These are phyloP conservation scores for Plasmodium inui DNA, from an alignment of 169 alveolate species.

Conservation along the genomic window DNA sequence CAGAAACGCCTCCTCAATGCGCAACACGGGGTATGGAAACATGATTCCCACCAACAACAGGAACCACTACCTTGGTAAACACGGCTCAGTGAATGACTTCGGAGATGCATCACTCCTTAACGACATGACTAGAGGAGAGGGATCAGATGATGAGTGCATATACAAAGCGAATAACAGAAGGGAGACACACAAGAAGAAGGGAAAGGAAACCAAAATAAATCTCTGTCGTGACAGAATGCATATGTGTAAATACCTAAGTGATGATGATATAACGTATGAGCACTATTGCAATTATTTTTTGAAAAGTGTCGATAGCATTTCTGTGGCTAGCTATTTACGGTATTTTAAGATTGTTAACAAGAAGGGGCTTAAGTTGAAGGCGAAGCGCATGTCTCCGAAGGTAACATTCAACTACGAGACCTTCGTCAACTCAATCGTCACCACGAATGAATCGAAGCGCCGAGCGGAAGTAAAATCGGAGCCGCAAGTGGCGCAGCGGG, in stretches of 20 bases:
- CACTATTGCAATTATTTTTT: slow-evolving; percentile 25
- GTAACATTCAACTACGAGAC: slow-evolving; percentile 17
- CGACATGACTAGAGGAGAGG: neutral
- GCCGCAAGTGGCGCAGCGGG: neutral
- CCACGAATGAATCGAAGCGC: neutral
- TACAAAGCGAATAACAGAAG: neutral
- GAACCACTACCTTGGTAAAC: neutral
- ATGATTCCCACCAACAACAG: neutral
- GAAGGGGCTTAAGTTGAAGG: slow-evolving; percentile 12
- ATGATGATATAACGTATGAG: slow-evolving; percentile 60
- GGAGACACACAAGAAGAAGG: neutral
- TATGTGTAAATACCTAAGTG: slow-evolving; percentile 58
- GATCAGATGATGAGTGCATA: slow-evolving; percentile 34
- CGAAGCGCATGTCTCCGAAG: neutral
- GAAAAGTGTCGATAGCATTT: neutral
- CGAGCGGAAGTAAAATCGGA: neutral
- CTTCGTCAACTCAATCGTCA: slow-evolving; percentile 16
- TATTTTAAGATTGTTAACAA: slow-evolving; percentile 40
- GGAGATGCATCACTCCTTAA: neutral
- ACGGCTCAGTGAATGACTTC: neutral
- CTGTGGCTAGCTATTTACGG: slow-evolving; percentile 11
- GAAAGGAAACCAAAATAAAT: neutral
- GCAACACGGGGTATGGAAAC: neutral
- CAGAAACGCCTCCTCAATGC: neutral
- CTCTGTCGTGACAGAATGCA: neutral